Evolutionary conservation across 306 rosid genomes (phyloP), one percentile per base, ranked within the genome.

Genomic region (Vicia sativa): DNA sequence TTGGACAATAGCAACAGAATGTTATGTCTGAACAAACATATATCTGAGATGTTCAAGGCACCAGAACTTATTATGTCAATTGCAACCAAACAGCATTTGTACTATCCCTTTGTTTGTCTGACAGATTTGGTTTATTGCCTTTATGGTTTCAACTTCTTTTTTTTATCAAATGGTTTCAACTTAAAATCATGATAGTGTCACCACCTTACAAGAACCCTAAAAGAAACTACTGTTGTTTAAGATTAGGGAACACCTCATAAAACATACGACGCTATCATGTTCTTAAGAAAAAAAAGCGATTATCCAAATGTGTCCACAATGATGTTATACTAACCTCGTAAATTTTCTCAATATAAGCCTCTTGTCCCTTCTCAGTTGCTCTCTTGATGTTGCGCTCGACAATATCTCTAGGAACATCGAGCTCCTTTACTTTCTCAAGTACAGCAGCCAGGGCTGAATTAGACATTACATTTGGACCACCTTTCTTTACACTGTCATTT

Each of bases 291-390:
- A 55, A 73, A 46, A 38, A 8, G 55, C 67, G 46, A 37, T 26
- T 28, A 67, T 67, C 55, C 18, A 67, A 67, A 67, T 46, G 11
- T 13, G 21, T 29, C 9, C 3, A 58, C 11, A 62, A 59, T 49
- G 19, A 75, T 67, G 35, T 53, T 52, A 68, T 56, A 67, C 82
- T 59, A 82, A 85, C 96, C 96, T 89, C 93, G 0, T 89, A 92
- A 67, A 73, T 80, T 81, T 90, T 93, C 78, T 90, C 98, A 44
- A 86, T 85, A 83, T 84, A 93, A 63, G 88, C 91, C 77, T 93
- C 97, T 72, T 93, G 96, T 38, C 93, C 97, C 74, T 93, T 93
- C 78, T 93, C 98, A 12, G 96, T 77, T 46, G 97, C 98, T 75
- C 21, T 86, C 84, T 93, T 90, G 64, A 88, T 90, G 78, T 93